phyloP scores from a whole-genome alignment of 192 early-diverging fungal genomes.

The Chytriomyces hyalinus region DNA sequence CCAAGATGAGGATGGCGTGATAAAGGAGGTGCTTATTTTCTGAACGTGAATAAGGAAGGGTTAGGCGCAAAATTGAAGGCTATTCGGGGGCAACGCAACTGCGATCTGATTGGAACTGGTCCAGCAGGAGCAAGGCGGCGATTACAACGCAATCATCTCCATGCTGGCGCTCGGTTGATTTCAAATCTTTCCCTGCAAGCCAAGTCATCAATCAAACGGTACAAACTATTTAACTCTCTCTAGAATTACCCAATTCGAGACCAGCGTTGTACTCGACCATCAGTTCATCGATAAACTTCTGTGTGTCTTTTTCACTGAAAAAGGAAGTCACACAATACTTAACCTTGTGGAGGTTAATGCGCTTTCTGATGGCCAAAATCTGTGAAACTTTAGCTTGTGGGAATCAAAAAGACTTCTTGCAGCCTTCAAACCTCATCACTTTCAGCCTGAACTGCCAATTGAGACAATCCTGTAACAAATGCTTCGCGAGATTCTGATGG shows the following conservation, averaged over 20 bases:
- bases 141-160: slow-evolving; percentile 80
- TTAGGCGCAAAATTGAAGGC: background rate
- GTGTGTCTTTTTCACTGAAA: background rate
- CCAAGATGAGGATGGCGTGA: slow-evolving; percentile 69
- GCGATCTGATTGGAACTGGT: slow-evolving; percentile 46
- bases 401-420: background rate
- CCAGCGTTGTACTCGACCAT: slow-evolving; percentile 50
- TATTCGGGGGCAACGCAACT: background rate
- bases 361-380: slow-evolving; percentile 21
- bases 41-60: background rate
- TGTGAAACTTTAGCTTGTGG: slow-evolving; percentile 29
- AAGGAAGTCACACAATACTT: background rate
- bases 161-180: slow-evolving; percentile 74
- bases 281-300: slow-evolving; percentile 39
- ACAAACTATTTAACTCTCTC: background rate
- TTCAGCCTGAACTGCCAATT: background rate
- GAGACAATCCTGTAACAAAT: background rate
- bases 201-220: background rate
- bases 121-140: slow-evolving; percentile 62
- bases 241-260: slow-evolving; percentile 51
- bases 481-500: background rate
- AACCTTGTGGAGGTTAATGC: slow-evolving; percentile 31
- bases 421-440: background rate
- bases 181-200: slow-evolving; percentile 46
- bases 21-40: slow-evolving; percentile 14